Base-by-base conservation (phyloP, 116 monocot species). In the Cymodocea nodosa region DNA sequence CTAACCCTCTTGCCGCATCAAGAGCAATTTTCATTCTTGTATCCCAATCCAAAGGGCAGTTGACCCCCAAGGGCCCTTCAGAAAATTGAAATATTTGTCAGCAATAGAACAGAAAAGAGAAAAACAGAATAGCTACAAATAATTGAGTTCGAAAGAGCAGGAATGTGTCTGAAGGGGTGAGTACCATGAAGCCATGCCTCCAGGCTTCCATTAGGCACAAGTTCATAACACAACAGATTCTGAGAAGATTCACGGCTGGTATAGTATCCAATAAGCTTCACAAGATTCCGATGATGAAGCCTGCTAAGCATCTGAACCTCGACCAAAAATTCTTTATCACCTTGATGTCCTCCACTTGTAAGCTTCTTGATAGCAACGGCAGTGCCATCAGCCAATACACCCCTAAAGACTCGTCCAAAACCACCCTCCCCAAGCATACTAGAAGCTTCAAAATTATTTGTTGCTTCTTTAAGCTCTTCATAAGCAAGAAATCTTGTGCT, bases 1-100 rank as follows among this genome's bases (percentile, higher is more conserved):
- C 84, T 40, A 98, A 68, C 0, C 97, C 97, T 74, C 97, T 79
- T 4, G 97, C 97, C 68, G 92, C 88, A 80, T 98, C 97, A 61
- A 98, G 86, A 60, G 97, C 97, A 73, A 98, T 98, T 66, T 83
- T 98, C 97, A 98, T 98, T 75, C 97, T 84, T 16, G 85, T 98
- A 63, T 92, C 92, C 91, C 91, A 98, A 73, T 92, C 89, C 69
- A 98, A 80, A 30, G 97, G 88, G 62, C 85, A 77, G 68, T 89
- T 98, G 37, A 74, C 74, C 58, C 92, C 97, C 60, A 86, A 57
- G 51, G 88, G 84, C 62, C 92, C 95, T 90, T 71, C 57, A 60
- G 30, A 55, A 50, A 37, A 55, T n/a, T 16, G 30, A 9, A 15
- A 15, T 57, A 48, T 7, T 12, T 10, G 44, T 44, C 44, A 68